phyloP scores from a whole-genome alignment of 371 early-diverging fungal genomes.

The Parasitella parasitica region DNA sequence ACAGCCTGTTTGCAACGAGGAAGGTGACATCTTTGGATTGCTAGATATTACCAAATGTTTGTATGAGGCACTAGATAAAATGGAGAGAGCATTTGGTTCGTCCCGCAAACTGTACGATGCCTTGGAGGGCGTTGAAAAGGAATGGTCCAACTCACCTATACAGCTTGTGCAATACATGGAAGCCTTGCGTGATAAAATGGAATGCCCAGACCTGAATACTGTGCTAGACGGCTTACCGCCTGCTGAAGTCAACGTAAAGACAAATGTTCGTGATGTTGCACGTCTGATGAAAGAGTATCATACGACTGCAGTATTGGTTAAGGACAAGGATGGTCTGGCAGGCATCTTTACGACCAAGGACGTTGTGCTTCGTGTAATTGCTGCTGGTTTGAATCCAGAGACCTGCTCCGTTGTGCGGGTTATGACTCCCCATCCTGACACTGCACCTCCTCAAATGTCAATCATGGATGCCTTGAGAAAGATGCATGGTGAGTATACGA shows the following conservation, averaged over 20 bases:
- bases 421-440: conserved; percentile 95
- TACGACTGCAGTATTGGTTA: conserved; percentile 85
- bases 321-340: conserved; percentile 71
- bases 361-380: conserved; percentile 90
- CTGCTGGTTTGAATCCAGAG: conserved; percentile 82
- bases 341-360: conserved; percentile 91
- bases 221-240: conserved; percentile 63
- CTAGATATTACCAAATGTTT: conserved; percentile 96
- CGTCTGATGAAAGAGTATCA: conserved; percentile 79
- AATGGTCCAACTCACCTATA: conserved; percentile 59
- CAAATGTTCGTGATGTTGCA: conserved; percentile 88
- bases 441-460: conserved; percentile 69
- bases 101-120: conserved; percentile 87
- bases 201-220: conserved; percentile 79
- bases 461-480: conserved; percentile 88
- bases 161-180: conserved; percentile 49
- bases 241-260: conserved; percentile 68
- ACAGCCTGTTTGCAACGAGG: conserved; percentile 91
- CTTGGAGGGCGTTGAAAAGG: conserved; percentile 90
- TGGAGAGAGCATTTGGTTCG: conserved; percentile 91
- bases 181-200: conserved; percentile 70
- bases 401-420: conserved; percentile 87
- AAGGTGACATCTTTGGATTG: conserved; percentile 90
- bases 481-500: conserved; percentile 67
- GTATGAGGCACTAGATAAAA: conserved; percentile 91